phyloP scores from a whole-genome alignment of 2,329 filamentous ascomycete genomes.

The Beauveria scarabaeidicola region DNA sequence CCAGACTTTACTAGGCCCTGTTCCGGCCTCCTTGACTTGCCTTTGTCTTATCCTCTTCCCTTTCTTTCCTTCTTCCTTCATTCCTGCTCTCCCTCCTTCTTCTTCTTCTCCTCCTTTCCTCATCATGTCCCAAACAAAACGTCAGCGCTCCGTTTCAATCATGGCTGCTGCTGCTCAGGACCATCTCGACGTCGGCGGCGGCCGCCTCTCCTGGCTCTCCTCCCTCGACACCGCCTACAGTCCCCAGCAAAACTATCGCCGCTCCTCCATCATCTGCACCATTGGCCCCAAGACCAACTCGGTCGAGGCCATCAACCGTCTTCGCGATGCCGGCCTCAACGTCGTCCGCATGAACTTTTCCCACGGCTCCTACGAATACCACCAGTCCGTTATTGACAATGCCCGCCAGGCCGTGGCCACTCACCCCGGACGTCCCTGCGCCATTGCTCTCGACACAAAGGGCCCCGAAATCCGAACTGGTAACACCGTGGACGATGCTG shows the following conservation, averaged over 20 bases:
- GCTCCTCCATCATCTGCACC: conserved; percentile 97
- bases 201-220: conserved; percentile 57
- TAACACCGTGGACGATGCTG: conserved; percentile 73
- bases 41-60: background rate
- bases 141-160: conserved; percentile 29
- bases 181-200: conserved; percentile 73
- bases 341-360: conserved; percentile 99
- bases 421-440: conserved; percentile 75
- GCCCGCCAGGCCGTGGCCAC: conserved; percentile 74
- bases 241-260: conserved; percentile 83
- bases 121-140: conserved; percentile 26
- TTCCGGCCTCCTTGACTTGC: background rate
- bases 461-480: conserved; percentile 55
- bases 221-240: conserved; percentile 80
- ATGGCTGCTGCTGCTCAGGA: conserved; percentile 66
- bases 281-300: conserved; percentile 99
- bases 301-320: conserved; percentile 89
- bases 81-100: too few species aligned
- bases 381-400: conserved; percentile 97
- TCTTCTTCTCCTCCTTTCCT: conserved; percentile 12
- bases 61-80: background rate
- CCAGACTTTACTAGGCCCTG: conserved; percentile 6
- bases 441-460: conserved; percentile 81
- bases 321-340: conserved; percentile 86
- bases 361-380: conserved; percentile 77